A percentile compares a stretch with the other conserved stretches of the same genome.
Conservation (phyloP, 2,329 filamentous ascomycete genomes). For the Colletotrichum liriopes region DNA sequence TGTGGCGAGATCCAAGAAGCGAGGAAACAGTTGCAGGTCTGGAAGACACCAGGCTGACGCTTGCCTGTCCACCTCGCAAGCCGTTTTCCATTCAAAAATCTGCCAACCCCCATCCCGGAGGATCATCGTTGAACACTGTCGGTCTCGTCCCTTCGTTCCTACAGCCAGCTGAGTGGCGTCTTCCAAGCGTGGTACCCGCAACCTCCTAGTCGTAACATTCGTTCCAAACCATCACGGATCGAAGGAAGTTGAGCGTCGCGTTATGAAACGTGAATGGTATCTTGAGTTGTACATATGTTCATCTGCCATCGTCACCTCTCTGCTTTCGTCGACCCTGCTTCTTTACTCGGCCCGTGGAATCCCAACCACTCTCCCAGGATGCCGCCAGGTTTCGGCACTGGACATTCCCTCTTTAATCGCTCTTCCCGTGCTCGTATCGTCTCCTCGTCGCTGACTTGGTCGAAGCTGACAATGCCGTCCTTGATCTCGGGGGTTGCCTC, state of each 20-base stretch:
- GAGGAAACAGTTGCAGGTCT: neutral
- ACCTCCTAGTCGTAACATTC: neutral
- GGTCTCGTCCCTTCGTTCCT: no score
- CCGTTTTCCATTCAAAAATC: neutral
- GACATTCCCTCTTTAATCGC: slow-evolving; percentile 81
- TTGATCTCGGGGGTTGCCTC: slow-evolving; percentile 56
- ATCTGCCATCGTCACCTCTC: slow-evolving; percentile 31
- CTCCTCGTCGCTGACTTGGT: slow-evolving; percentile 56
- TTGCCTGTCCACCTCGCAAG: neutral
- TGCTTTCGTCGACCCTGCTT: slow-evolving; percentile 12
- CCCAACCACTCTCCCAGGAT: slow-evolving; percentile 83
- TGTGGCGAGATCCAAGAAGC: neutral
- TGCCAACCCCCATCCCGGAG: neutral
- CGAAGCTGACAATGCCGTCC: slow-evolving; percentile 66
- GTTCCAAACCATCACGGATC: neutral
- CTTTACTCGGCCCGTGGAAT: slow-evolving; percentile 62
- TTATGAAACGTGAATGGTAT: slow-evolving; percentile 35
- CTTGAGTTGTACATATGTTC: slow-evolving; percentile 37
- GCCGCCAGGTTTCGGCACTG: slow-evolving; percentile 90
- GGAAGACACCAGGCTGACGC: neutral
- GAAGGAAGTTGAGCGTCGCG: neutral
- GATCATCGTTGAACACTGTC: no score
- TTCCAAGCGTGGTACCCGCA: neutral
- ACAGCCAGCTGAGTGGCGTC: neutral
- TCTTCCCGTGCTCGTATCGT: slow-evolving; percentile 50